Evolutionary conservation across 2,329 filamentous ascomycete genomes (phyloP), one percentile per base, ranked within the genome.

Genomic region (Sarocladiaceae sp.): DNA sequence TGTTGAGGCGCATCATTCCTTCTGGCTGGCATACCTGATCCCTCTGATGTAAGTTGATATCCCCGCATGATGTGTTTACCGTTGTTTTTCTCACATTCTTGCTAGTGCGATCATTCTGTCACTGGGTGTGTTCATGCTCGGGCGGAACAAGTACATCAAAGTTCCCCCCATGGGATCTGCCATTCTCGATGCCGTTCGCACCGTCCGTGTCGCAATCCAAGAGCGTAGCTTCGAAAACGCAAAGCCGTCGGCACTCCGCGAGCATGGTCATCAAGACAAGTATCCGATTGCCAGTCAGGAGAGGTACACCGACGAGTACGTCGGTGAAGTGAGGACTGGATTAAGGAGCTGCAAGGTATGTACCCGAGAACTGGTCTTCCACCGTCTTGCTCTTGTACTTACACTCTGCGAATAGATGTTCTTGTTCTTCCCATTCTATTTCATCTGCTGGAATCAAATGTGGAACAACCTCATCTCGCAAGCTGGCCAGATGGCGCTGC

Each of bases 401-500:
- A n/a, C n/a, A n/a, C 26, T 29, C 26, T 29, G 26, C 13, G 9
- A 29, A 7, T 29, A 41, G 37, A 41, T 41, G 37, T 41, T 41
- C 23, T 19, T 41, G 9, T 41, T 41, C 37, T 41, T 41, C 50
- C 79, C 80, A 26, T 70, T 82, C 53, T 84, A 78, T 67, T 85
- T 79, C 78, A 69, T 85, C 20, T 75, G 78, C 50, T 85, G 85
- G 62, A 74, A 73, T 42, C 83, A 87, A 55, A 79, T 85, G 63
- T 77, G 76, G 44, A 76, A 70, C 60, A 85, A 83, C 65, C 73
- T 83, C 51, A 76, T 81, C 52, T 80, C 80, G 2, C 82, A 85
- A 61, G 72, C 72, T 20, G 66, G 62, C 2, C 64, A 68, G 50
- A 73, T 76, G 82, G 53, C 74, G 21, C 72, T 79, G 4, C 73